Conservation (phyloP, 352 stramenopile genomes). For the Globisporangium cystogenes region DNA sequence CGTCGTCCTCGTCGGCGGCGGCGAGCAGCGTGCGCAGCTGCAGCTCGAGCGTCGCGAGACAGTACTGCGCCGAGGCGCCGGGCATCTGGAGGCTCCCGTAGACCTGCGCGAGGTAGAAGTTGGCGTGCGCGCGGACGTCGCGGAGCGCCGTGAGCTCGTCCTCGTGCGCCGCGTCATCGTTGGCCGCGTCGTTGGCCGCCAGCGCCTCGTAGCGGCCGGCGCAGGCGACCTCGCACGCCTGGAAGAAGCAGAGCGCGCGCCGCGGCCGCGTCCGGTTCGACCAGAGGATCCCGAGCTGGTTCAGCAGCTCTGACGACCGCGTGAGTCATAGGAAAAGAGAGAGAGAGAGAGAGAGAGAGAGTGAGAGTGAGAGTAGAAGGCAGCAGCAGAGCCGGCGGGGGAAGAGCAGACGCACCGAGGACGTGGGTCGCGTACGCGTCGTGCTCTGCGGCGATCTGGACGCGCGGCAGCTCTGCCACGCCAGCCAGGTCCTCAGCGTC, state of each 20-base stretch:
- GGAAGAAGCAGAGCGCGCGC: conserved; percentile 55
- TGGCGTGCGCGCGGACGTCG: conserved; percentile 33
- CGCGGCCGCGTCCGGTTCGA: conserved; percentile 39
- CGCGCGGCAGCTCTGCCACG: neutral
- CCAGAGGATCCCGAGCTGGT: conserved; percentile 65
- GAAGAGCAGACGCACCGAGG: neutral
- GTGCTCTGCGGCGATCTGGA: neutral
- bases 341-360: neutral
- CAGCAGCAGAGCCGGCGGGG: no score
- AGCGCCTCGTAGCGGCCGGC: neutral
- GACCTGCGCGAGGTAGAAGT: conserved; percentile 73
- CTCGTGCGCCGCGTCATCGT: conserved; percentile 6
- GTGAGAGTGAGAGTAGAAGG: neutral
- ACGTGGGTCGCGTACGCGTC: neutral
- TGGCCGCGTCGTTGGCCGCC: no score
- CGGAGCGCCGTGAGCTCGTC: conserved; percentile 1
- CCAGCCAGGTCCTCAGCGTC: no score
- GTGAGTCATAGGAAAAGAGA: no score
- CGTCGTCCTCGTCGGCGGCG: neutral
- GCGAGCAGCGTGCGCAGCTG: conserved; percentile 27
- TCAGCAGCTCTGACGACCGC: conserved; percentile 29
- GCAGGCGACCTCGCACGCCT: conserved; percentile 25
- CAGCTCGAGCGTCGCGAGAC: conserved; percentile 54
- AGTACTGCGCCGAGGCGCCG: conserved; percentile 52
- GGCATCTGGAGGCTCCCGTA: conserved; percentile 44